Conservation (phyloP, 2,329 filamentous ascomycete species). For the Stagonosporopsis cucurbitacearum region DNA sequence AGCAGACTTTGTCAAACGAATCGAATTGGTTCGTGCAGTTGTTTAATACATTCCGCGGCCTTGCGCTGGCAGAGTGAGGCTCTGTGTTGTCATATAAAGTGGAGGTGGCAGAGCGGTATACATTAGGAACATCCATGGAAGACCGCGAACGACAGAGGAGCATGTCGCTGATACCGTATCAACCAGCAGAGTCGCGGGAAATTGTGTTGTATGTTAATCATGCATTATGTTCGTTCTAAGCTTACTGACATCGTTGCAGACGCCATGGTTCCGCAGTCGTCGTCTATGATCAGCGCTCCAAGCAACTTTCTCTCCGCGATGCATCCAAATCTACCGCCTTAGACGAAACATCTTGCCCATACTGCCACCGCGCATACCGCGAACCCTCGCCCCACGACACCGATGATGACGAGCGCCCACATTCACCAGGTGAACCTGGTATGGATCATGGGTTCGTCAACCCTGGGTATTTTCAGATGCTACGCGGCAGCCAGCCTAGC, state of each 20-base stretch:
- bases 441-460: conserved; percentile 75
- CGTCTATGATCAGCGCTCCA: conserved; percentile 83
- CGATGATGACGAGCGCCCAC: conserved; percentile 42
- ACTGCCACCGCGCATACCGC: conserved; percentile 77
- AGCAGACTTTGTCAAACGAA: background rate
- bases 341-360: conserved; percentile 78
- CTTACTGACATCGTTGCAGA: conserved; percentile 56
- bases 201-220: conserved; percentile 73
- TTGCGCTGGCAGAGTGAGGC: conserved; percentile 16
- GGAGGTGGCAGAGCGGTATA: conserved; percentile 9
- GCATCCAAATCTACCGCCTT: conserved; percentile 60
- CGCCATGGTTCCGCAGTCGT: conserved; percentile 93
- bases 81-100: conserved; percentile 18
- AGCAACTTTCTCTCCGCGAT: conserved; percentile 81
- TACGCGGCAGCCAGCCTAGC: conserved; percentile 66
- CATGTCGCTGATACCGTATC: conserved; percentile 79
- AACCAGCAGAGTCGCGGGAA: conserved; percentile 74
- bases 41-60: background rate
- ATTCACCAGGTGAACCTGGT: conserved; percentile 41
- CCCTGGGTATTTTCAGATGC: conserved; percentile 94
- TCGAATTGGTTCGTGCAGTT: conserved; percentile 9
- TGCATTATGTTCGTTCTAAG: background rate
- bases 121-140: conserved; percentile 30
- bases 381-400: conserved; percentile 50
- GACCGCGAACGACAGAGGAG: conserved; percentile 44